Base-by-base conservation (phyloP, 768 basidiomycete genomes). In the Tulasnella sp. region DNA sequence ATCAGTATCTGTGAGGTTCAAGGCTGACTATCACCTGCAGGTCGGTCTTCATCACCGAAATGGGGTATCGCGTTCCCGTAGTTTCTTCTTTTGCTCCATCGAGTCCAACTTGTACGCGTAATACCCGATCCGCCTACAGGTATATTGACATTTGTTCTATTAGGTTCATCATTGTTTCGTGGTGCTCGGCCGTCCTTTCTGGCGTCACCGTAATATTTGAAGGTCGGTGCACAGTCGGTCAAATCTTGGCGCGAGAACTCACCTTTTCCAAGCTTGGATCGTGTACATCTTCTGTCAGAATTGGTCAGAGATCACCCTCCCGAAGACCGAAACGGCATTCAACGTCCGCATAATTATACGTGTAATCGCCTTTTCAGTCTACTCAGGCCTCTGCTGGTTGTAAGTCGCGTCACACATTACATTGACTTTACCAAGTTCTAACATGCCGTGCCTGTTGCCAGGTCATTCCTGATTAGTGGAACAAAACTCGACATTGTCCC, bases 11-110 rank as follows among this genome's bases (percentile, higher is more conserved):
- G n/a, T n/a, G n/a, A n/a, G n/a, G n/a, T n/a, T n/a, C n/a, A n/a
- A n/a, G n/a, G n/a, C n/a, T n/a, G n/a, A n/a, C n/a, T n/a, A n/a
- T n/a, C n/a, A n/a, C n/a, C n/a, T n/a, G n/a, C n/a, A n/a, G n/a
- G n/a, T n/a, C 19, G 34, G 55, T 25, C 31, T 36, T 7, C 43
- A 36, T 12, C 17, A 57, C 19, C 55, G 31, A 7, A 31, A 29
- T 17, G 0, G 17, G 29, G 34, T 45, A 14, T 32, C 32, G 11
- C 40, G 41, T 4, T 31, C 27, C 2, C 42, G 42, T 19, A 14
- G 25, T 15, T 57, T 45, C 40, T 34, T 57, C 17, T 57, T 45
- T 36, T 57, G 55, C 21, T 57, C 55, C 55, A 46, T 57, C 29
- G 45, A 57, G 29, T 34, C 55, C 19, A n/a, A 45, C 31, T 29